A percentile compares a stretch with the other conserved stretches of the same genome.
Evolutionary conservation across 371 early-diverging fungal species (phyloP).

Genomic region (Mortierella sp.): DNA sequence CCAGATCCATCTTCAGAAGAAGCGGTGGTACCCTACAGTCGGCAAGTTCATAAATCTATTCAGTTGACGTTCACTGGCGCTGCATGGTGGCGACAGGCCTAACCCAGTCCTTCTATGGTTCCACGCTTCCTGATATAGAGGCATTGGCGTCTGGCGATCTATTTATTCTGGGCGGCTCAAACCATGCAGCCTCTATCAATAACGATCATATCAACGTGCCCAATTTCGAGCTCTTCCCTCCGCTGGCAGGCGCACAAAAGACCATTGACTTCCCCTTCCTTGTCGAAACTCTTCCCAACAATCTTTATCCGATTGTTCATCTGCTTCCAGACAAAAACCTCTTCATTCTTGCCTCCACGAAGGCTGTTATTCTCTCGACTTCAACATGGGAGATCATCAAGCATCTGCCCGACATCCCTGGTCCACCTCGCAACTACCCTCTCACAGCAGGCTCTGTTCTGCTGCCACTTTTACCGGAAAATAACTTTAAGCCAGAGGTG

Average conservation of each 20-base stretch:
- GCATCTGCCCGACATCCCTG: constrained; percentile 66
- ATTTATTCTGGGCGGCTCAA: constrained; percentile 69
- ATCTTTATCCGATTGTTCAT: constrained; percentile 61
- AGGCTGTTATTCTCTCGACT: constrained; percentile 66
- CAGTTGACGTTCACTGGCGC: too few relatives aligned
- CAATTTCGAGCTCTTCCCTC: constrained; percentile 56
- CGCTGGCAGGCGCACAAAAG: constrained; percentile 33
- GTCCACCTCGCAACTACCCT: constrained; percentile 70
- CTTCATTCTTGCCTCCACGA: constrained; percentile 66
- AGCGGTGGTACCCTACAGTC: constrained; percentile 74
- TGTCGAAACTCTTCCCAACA: constrained; percentile 71
- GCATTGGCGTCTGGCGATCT: constrained; percentile 64
- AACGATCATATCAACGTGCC: constrained; percentile 66
- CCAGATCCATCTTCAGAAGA: constrained; percentile 45
- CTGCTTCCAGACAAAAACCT: constrained; percentile 59
- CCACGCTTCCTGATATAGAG: constrained; percentile 33
- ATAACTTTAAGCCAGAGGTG: constrained; percentile 59
- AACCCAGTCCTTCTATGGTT: neutral
- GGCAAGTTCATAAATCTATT: constrained; percentile 14
- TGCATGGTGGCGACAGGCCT: neutral
- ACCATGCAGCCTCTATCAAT: constrained; percentile 63
- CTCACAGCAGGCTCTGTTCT: constrained; percentile 66
- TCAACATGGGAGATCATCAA: constrained; percentile 60
- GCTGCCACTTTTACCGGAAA: constrained; percentile 58
- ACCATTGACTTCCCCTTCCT: constrained; percentile 61